Base-by-base conservation (phyloP, 2,329 filamentous ascomycete species). In the Talaromyces marneffei region DNA sequence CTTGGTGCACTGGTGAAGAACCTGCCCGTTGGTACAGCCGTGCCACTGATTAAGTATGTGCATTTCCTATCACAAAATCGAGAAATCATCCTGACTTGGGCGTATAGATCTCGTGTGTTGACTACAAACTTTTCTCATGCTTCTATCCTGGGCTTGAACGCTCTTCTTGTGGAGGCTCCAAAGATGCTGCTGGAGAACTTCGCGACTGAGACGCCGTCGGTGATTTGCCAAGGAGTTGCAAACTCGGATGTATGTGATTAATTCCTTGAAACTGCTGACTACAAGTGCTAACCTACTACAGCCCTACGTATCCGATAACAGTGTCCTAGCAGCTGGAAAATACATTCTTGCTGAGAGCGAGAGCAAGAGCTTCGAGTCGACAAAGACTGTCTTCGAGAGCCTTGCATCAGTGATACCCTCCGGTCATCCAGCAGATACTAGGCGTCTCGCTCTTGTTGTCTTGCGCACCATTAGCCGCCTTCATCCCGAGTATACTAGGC, bases 1-100 rank as follows among this genome's bases (percentile, higher is more conserved):
- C 84, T 99, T 14, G 93, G 92, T 55, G 92, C 91, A 2, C 83
- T 99, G 57, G 88, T 97, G 69, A 93, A 92, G 78, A 92, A 92
- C 64, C 83, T 97, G 6, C 87, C 91, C 0, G 76, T 83, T 31
- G 89, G 95, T 14, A 85, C 84, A 62, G 89, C 91, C 2, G 72
- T 75, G 14, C 74, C 77, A 56, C 72, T 88, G 18, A 82, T 88
- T 71, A 87, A 85, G 77, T 79, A 76, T 61, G 74, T 68, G 10
- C 20, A 25, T 39, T 40, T 14, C 29, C 14, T 25, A 7, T 18
- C n/a, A 53, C 23, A 25, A 33, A 54, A 29, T 59, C 20, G 25
- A 25, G 20, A 20, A 27, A 20, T 33, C 35, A 48, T 60, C 42
- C 68, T 72, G 74, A 78, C 16, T 70, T 57, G 18, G n/a, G 37